phyloP scores from a whole-genome alignment of 148 eudicot species.

The Linanthus parryae region DNA sequence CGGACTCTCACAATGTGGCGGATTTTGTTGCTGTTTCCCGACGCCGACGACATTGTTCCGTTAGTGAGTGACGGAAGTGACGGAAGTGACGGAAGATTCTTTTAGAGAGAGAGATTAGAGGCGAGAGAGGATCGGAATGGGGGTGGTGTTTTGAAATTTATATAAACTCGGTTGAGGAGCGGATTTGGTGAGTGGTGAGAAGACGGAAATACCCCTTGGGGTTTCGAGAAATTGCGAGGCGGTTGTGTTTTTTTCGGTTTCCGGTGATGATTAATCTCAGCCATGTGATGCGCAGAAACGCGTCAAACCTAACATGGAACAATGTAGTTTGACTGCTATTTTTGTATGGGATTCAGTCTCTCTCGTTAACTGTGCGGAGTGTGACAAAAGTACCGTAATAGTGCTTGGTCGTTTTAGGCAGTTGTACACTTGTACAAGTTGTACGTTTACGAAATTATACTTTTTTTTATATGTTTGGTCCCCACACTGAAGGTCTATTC shows the following conservation, averaged over 20 bases:
- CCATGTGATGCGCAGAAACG: neutral
- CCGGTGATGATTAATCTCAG: neutral
- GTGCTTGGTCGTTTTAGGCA: too few species aligned
- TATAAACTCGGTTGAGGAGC: neutral
- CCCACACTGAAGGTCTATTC: too few species aligned
- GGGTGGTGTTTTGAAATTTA: neutral
- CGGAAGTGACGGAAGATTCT: neutral
- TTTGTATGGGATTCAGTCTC: neutral
- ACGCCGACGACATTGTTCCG: constrained; percentile 14
- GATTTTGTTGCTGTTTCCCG: constrained; percentile 36
- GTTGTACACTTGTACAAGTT: too few species aligned
- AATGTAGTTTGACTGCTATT: neutral
- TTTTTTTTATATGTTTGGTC: too few species aligned
- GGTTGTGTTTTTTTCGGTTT: neutral
- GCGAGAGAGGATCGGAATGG: neutral
- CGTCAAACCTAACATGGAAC: too few species aligned
- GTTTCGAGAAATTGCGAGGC: neutral
- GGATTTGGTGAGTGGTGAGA: neutral
- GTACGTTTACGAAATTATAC: too few species aligned
- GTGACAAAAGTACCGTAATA: too few species aligned
- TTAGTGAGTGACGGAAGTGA: neutral
- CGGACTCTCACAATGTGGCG: constrained; percentile 48
- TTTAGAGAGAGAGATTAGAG: neutral
- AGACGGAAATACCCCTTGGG: constrained; percentile 11
- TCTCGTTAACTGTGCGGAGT: neutral